Conservation (phyloP, 495 filamentous ascomycete genomes). For the Penicillium arizonense region DNA sequence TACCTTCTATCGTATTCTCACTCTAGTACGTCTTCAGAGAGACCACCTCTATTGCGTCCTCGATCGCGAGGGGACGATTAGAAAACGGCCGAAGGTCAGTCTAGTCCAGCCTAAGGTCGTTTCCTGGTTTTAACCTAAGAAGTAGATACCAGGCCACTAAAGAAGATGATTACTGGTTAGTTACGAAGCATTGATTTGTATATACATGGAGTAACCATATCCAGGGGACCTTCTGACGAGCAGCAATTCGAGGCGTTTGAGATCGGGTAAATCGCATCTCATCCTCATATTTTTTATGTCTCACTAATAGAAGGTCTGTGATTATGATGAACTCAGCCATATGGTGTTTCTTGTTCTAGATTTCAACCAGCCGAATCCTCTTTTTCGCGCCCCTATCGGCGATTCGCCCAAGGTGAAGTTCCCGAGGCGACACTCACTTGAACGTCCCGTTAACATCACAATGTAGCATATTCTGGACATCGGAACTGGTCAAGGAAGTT, state of each 20-base stretch:
- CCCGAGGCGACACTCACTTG: not conserved
- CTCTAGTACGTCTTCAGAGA: constrained; percentile 3
- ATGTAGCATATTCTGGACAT: constrained; percentile 23
- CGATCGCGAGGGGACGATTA: constrained; percentile 13
- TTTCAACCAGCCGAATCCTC: constrained; percentile 3
- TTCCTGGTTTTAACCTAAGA: not conserved
- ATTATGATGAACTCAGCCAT: constrained; percentile 7
- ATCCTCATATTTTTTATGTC: not conserved
- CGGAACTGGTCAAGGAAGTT: constrained; percentile 6
- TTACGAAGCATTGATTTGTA: not conserved
- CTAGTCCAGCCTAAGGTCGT: not conserved
- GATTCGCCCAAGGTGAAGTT: constrained; percentile 13
- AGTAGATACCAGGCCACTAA: constrained; percentile 19
- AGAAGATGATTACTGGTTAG: constrained; percentile 22
- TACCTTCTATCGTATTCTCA: too few relatives aligned
- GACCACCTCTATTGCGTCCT: constrained; percentile 14
- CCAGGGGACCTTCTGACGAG: constrained; percentile 13
- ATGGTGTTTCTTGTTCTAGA: constrained; percentile 19
- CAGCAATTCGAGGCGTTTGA: constrained; percentile 18
- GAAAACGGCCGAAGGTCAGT: constrained; percentile 21
- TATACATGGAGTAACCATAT: not conserved
- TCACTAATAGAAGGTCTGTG: not conserved
- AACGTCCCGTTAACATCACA: constrained; percentile 1
- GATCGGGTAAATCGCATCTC: constrained; percentile 10
- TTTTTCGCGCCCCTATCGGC: constrained; percentile 4